phyloP scores from a whole-genome alignment of 768 basidiomycete species.

The Udeniomyces megalosporus region DNA sequence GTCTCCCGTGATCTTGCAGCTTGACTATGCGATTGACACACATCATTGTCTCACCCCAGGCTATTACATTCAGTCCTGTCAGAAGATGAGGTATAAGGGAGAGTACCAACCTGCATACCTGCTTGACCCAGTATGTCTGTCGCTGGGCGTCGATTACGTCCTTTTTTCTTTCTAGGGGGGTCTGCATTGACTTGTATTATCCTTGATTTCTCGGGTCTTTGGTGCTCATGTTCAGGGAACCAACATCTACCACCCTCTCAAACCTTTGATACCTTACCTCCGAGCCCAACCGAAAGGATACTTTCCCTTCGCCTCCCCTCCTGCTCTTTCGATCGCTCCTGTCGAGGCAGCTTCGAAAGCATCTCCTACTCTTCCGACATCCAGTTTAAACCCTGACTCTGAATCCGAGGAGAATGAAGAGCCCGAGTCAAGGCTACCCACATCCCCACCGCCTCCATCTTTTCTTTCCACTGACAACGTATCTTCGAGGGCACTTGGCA shows the following conservation, averaged over 20 bases:
- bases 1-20: too few species aligned
- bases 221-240: slow-evolving; percentile 44
- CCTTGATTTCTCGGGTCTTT: neutral
- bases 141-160: neutral
- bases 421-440: slow-evolving; percentile 20
- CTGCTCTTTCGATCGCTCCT: neutral
- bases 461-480: slow-evolving; percentile 26
- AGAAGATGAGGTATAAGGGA: slow-evolving; percentile 85
- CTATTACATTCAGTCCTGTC: slow-evolving; percentile 80
- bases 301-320: slow-evolving; percentile 41
- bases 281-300: slow-evolving; percentile 40
- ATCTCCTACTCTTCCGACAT: too few species aligned
- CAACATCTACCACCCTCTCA: slow-evolving; percentile 57
- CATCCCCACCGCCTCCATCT: slow-evolving; percentile 26
- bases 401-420: slow-evolving; percentile 15
- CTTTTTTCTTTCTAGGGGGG: too few species aligned
- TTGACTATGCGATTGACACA: neutral
- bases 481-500: too few species aligned
- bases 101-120: slow-evolving; percentile 81
- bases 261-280: slow-evolving; percentile 43
- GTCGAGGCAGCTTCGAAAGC: neutral
- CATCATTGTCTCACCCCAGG: slow-evolving; percentile 36
- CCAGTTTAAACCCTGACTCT: too few species aligned
- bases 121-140: slow-evolving; percentile 53
- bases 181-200: neutral